A percentile compares a stretch with the other conserved stretches of the same genome.
Evolutionary conservation across 2,329 filamentous ascomycete species (phyloP).

Genomic region (Pseudogymnoascus sp.): DNA sequence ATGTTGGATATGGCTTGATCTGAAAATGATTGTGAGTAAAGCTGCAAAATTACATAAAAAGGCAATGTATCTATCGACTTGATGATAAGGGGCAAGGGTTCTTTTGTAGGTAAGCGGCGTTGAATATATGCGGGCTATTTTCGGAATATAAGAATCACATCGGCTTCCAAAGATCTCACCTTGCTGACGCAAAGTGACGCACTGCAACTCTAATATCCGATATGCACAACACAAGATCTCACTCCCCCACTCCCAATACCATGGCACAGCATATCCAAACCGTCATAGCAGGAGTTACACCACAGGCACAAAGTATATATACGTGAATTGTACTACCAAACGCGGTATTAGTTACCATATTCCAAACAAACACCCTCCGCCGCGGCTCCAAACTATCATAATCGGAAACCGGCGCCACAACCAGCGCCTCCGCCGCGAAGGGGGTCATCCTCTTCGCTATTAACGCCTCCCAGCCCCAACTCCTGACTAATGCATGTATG

Average conservation of each 20-base stretch:
- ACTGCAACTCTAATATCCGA: neutral
- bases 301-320: neutral
- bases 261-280: neutral
- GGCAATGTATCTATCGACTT: neutral
- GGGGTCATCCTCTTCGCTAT: neutral
- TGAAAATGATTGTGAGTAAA: neutral
- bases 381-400: neutral
- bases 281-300: neutral
- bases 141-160: neutral
- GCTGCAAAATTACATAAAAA: neutral
- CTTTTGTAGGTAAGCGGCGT: neutral
- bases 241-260: neutral
- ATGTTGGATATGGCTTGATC: neutral
- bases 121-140: neutral
- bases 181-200: neutral
- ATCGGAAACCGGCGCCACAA: neutral
- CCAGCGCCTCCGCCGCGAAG: constrained; percentile 1
- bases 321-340: constrained; percentile 6
- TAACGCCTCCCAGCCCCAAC: constrained; percentile 5
- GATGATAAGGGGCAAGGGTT: neutral
- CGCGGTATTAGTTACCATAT: neutral
- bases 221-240: neutral
- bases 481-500: constrained; percentile 4
- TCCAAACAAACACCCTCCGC: neutral
- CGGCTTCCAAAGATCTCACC: neutral